Evolutionary conservation across 2,329 filamentous ascomycete genomes (phyloP).

Genomic region (Aspergillus ustus): DNA sequence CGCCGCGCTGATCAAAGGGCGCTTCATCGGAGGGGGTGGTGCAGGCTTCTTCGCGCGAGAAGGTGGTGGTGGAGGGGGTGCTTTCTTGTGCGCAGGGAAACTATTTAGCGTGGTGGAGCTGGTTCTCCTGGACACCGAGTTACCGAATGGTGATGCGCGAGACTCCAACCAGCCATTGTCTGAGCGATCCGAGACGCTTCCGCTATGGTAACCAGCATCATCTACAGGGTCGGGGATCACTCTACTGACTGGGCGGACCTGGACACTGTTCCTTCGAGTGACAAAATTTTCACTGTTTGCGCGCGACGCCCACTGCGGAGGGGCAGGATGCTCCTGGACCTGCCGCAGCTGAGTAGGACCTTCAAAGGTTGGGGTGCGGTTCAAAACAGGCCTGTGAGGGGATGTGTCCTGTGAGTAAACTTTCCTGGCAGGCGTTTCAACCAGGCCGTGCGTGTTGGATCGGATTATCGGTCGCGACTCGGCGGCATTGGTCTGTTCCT

Average conservation of each 20-base stretch:
- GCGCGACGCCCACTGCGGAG: slow-evolving; percentile 55
- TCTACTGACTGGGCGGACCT: slow-evolving; percentile 49
- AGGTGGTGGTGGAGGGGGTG: slow-evolving; percentile 66
- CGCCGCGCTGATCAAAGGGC: slow-evolving; percentile 43
- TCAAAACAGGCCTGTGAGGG: slow-evolving; percentile 53
- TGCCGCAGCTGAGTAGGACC: slow-evolving; percentile 57
- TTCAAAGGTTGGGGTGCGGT: slow-evolving; percentile 63
- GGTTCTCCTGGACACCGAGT: slow-evolving; percentile 54
- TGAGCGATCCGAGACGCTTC: slow-evolving; percentile 53
- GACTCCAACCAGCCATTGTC: slow-evolving; percentile 57
- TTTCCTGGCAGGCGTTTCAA: slow-evolving; percentile 44
- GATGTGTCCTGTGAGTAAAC: slow-evolving; percentile 46
- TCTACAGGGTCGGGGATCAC: slow-evolving; percentile 54
- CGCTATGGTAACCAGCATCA: slow-evolving; percentile 54
- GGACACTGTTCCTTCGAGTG: slow-evolving; percentile 53
- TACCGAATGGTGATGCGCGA: slow-evolving; percentile 59
- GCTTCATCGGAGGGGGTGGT: slow-evolving; percentile 68
- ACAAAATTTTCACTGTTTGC: slow-evolving; percentile 60
- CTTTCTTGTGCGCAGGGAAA: slow-evolving; percentile 52
- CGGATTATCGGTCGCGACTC: slow-evolving; percentile 59
- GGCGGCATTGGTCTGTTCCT: slow-evolving; percentile 55
- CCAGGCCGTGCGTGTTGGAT: slow-evolving; percentile 46
- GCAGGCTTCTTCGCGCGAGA: slow-evolving; percentile 68
- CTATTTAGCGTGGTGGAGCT: slow-evolving; percentile 53
- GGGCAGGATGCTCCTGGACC: slow-evolving; percentile 50